These are phyloP conservation scores for Eucalyptus polybractea DNA, from an alignment of 345 rosid species.

Conservation along the genomic window DNA sequence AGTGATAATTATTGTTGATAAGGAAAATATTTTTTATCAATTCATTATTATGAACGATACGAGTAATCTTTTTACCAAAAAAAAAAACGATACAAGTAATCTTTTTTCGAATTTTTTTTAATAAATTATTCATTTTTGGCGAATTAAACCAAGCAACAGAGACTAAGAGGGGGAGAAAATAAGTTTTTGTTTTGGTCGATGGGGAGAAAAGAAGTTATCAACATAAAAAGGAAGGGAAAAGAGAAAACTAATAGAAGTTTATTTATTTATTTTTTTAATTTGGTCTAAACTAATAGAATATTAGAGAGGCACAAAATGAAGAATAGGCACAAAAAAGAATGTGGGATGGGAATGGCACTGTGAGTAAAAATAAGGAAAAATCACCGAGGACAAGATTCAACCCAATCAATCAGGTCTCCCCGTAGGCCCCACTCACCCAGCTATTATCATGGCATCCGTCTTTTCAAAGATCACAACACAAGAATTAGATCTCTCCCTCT, in stretches of 20 bases:
- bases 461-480: not conserved
- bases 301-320: not conserved
- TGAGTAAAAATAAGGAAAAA: not conserved
- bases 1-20: not conserved
- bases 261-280: no score
- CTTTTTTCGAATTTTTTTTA: not conserved
- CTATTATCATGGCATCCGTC: not conserved
- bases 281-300: no score
- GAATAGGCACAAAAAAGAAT: not conserved
- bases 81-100: fast-evolving
- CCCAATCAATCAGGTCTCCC: not conserved
- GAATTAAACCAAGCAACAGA: not conserved
- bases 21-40: not conserved
- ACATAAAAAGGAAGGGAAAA: not conserved
- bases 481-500: not conserved
- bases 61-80: not conserved
- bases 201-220: not conserved
- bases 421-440: not conserved
- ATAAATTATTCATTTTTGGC: no score
- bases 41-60: fast-evolving
- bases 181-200: no score
- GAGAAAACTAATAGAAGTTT: not conserved
- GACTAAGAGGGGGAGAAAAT: not conserved
- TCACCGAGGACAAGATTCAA: not conserved
- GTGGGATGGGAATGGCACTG: not conserved